Percentiles rank a stretch among this genome's conserved stretches.
phyloP scores from a whole-genome alignment of 2,329 filamentous ascomycete species.

The Phoma sp. region DNA sequence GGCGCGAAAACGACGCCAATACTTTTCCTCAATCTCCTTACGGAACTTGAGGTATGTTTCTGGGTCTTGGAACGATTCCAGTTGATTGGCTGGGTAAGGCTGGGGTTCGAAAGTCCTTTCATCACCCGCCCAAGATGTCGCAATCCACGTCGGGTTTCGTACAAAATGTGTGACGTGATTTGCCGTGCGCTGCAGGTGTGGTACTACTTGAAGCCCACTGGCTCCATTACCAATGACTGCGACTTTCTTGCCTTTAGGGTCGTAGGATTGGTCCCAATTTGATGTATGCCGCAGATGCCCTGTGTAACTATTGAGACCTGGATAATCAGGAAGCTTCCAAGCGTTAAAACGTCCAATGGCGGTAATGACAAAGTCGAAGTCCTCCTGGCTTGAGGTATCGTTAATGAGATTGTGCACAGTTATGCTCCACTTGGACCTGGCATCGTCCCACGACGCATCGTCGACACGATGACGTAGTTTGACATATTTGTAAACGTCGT shows the following conservation, averaged over 20 bases:
- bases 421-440: slow-evolving; percentile 65
- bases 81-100: slow-evolving; percentile 59
- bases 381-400: slow-evolving; percentile 27
- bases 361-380: slow-evolving; percentile 49
- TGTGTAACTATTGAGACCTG: slow-evolving; percentile 38
- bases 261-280: slow-evolving; percentile 51
- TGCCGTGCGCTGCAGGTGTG: slow-evolving; percentile 64
- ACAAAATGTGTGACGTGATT: slow-evolving; percentile 60
- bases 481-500: slow-evolving; percentile 49
- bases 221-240: slow-evolving; percentile 72
- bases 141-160: slow-evolving; percentile 66
- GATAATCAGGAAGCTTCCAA: slow-evolving; percentile 43
- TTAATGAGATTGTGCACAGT: slow-evolving; percentile 61
- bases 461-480: slow-evolving; percentile 50
- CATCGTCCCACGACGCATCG: slow-evolving; percentile 51
- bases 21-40: slow-evolving; percentile 59
- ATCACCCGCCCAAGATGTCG: slow-evolving; percentile 61
- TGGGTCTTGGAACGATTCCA: slow-evolving; percentile 66
- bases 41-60: slow-evolving; percentile 63
- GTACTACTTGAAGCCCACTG: slow-evolving; percentile 68
- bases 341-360: slow-evolving; percentile 43
- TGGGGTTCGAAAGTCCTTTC: slow-evolving; percentile 53
- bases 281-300: slow-evolving; percentile 41
- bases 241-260: slow-evolving; percentile 63
- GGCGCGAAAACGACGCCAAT: slow-evolving; percentile 61